Percentiles rank a stretch among this genome's conserved stretches.
Conservation (phyloP, 352 stramenopile species). For the Pseudoperonospora humuli region DNA sequence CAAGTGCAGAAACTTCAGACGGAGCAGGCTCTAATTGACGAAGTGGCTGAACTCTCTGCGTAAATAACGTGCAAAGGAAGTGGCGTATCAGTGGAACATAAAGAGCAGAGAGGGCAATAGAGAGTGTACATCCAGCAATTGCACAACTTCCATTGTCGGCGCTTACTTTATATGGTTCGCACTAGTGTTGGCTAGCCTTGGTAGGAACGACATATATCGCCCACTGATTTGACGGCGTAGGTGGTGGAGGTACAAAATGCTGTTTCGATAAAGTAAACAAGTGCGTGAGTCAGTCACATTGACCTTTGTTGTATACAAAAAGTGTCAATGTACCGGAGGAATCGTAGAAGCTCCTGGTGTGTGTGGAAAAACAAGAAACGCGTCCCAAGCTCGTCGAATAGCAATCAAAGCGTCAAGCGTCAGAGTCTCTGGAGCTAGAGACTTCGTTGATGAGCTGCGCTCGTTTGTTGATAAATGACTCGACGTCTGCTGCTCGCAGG, state of each 20-base stretch:
- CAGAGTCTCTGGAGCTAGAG: conserved; percentile 19
- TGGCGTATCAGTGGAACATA: neutral
- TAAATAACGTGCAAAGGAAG: conserved; percentile 12
- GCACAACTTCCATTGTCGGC: neutral
- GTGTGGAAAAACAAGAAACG: conserved; percentile 18
- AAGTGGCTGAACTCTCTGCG: conserved; percentile 50
- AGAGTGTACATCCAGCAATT: conserved; percentile 5
- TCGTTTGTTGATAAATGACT: neutral
- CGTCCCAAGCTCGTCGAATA: conserved; percentile 31
- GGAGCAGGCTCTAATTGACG: conserved; percentile 56
- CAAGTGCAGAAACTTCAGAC: conserved; percentile 69
- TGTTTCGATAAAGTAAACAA: conserved; percentile 11
- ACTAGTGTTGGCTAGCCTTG: neutral
- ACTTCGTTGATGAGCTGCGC: neutral
- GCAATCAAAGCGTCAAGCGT: conserved; percentile 27
- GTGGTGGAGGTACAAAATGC: conserved; percentile 40
- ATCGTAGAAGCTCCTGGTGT: conserved; percentile 29
- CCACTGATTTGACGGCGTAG: conserved; percentile 24
- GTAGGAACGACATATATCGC: conserved; percentile 4
- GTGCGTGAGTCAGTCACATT: conserved; percentile 1
- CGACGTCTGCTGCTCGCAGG: neutral
- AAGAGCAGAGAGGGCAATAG: conserved; percentile 3
- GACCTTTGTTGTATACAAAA: neutral
- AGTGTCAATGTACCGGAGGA: conserved; percentile 21
- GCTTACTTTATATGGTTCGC: too few relatives aligned